Evolutionary conservation across 2,329 filamentous ascomycete species (phyloP).

Genomic region (Penicillium sp.): DNA sequence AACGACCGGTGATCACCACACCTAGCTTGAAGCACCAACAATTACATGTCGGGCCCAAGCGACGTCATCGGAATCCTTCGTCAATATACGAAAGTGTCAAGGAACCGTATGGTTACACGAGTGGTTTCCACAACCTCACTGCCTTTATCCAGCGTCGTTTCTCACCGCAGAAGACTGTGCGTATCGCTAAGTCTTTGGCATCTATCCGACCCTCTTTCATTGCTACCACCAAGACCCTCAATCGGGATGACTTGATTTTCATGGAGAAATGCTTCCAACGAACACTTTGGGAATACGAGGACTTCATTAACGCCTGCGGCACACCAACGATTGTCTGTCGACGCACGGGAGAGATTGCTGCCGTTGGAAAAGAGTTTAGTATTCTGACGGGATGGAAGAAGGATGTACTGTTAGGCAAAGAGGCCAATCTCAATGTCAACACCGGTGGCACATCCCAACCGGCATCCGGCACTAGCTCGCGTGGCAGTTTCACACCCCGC

Average conservation of each 20-base stretch:
- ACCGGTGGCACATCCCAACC: slow-evolving; percentile 53
- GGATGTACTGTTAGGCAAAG: slow-evolving; percentile 82
- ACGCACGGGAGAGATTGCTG: slow-evolving; percentile 90
- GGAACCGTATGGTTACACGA: slow-evolving; percentile 87
- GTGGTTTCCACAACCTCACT: slow-evolving; percentile 85
- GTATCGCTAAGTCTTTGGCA: slow-evolving; percentile 83
- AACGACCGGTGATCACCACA: slow-evolving; percentile 43
- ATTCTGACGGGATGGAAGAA: slow-evolving; percentile 93
- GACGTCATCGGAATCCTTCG: slow-evolving; percentile 69
- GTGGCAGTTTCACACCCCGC: slow-evolving; percentile 53
- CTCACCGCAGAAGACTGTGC: slow-evolving; percentile 71
- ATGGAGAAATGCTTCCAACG: slow-evolving; percentile 98
- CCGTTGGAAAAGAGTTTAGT: slow-evolving; percentile 95
- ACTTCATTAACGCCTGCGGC: slow-evolving; percentile 83
- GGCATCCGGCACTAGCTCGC: slow-evolving; percentile 43
- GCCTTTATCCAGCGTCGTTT: slow-evolving; percentile 78
- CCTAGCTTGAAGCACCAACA: slow-evolving; percentile 45
- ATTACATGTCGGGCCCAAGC: slow-evolving; percentile 44
- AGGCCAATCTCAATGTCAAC: slow-evolving; percentile 85
- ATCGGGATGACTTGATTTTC: slow-evolving; percentile 85
- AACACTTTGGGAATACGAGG: slow-evolving; percentile 88
- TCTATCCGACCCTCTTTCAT: slow-evolving; percentile 93
- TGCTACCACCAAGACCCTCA: slow-evolving; percentile 84
- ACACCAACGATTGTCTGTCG: slow-evolving; percentile 91
- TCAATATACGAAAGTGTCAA: slow-evolving; percentile 86